Base-by-base conservation (phyloP, 2,329 filamentous ascomycete genomes). In the Venturia nashicola region DNA sequence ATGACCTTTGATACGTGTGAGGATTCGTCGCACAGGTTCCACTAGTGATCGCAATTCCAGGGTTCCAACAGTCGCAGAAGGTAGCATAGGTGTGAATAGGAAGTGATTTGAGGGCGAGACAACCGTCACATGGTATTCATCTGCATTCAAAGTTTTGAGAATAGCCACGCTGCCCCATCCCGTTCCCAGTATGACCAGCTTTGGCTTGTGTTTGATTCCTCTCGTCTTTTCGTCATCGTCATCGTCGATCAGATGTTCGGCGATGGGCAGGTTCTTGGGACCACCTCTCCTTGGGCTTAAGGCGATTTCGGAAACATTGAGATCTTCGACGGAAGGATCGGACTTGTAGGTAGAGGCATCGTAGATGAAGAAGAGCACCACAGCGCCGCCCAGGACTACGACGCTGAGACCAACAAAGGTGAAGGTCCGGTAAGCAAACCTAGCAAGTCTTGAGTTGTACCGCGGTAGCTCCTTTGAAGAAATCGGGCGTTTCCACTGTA, bases 41-140 rank as follows among this genome's bases (percentile, higher is more conserved):
- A 97, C 91, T 65, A 99, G 80, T 61, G 91, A 96, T 68, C 93
- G 83, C 70, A 97, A 79, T 72, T 96, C 93, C 40, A 99, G 80
- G 0, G 94, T 99, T 14, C 95, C 95, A 6, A 99, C 94, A 0
- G 95, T 99, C 8, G 94, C 95, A 42, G 91, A 96, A 1, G 94
- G 94, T 54, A 99, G 81, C 92, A 99, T 97, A 0, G 94, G 94
- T 1, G 94, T 99, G 75, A 99, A 99, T 40, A 99, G 78, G 77
- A 99, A 99, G 77, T 97, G 96, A 71, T 97, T 97, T 43, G 89
- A 89, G 0, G 94, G 93, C 14, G 91, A 96, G 54, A 99, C 88
- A 46, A 99, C 88, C 5, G 93, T 97, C 68, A 99, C 87, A 75
- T 99, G 92, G 73, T 97, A 99, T 70, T 97, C 90, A 14, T 92